A percentile compares a stretch with the other conserved stretches of the same genome.
Conservation (phyloP, 2,329 filamentous ascomycete genomes). For the Scortechinia acanthostroma region DNA sequence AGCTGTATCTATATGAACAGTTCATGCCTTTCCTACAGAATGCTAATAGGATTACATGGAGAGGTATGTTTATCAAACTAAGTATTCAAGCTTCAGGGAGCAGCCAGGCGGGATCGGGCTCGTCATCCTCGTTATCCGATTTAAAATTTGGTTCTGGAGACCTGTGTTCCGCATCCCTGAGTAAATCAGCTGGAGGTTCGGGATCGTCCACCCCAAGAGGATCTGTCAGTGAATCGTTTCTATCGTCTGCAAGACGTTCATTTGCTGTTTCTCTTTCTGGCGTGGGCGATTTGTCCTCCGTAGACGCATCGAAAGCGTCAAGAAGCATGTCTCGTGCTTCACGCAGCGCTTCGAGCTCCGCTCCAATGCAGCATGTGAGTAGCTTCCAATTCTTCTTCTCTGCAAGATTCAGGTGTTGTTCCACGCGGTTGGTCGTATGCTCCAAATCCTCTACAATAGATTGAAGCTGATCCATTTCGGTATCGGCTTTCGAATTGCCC, state of each 20-base stretch:
- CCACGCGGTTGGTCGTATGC: constrained; percentile 26
- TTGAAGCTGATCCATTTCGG: not conserved
- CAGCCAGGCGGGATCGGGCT: not conserved
- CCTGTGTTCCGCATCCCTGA: not conserved
- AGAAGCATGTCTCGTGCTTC: not conserved
- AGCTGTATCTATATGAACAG: no score
- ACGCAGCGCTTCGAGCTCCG: constrained; percentile 44
- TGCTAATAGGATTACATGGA: no score
- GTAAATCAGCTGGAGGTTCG: not conserved
- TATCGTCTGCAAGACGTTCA: not conserved
- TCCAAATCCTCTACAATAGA: not conserved
- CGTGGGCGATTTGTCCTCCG: no score
- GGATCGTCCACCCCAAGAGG: not conserved
- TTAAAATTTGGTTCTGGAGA: no score
- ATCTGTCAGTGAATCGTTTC: not conserved
- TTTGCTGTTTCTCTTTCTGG: not conserved
- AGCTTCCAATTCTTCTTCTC: constrained; percentile 49
- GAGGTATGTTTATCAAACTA: no score
- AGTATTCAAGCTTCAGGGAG: no score
- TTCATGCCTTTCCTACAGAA: no score
- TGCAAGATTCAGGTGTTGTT: constrained; percentile 37
- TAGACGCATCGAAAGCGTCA: not conserved
- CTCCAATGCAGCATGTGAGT: constrained; percentile 52
- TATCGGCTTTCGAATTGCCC: not conserved
- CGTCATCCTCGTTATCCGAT: not conserved